phyloP scores from a whole-genome alignment of 75 land plant species.

The Pinus tabuliformis region DNA sequence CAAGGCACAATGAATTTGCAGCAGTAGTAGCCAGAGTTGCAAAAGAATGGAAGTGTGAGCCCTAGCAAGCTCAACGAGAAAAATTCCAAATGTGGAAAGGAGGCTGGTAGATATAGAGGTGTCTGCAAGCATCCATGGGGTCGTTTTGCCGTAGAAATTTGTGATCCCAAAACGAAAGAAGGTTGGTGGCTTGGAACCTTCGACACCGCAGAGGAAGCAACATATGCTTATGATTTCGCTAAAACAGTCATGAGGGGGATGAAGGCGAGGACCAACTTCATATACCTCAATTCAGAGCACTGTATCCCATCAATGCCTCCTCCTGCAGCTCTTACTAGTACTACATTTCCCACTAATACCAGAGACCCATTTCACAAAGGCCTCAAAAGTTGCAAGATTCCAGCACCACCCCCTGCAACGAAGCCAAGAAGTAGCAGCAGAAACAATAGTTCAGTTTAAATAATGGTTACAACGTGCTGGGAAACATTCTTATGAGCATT shows the following conservation, averaged over 20 bases:
- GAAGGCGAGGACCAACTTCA: constrained; percentile 62
- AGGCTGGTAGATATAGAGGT: constrained; percentile 41
- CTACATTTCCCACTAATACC: not conserved
- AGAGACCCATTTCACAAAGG: not conserved
- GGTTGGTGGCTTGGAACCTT: constrained; percentile 67
- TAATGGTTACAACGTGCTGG: not conserved
- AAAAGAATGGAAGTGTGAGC: not conserved
- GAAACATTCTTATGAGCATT: not conserved
- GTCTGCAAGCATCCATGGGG: constrained; percentile 78
- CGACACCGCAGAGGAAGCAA: constrained; percentile 66
- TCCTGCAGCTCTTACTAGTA: not conserved
- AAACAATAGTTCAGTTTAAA: not conserved
- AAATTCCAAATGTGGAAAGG: not conserved
- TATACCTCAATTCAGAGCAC: constrained; percentile 25
- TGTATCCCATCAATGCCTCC: constrained; percentile 2
- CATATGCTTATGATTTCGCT: constrained; percentile 59
- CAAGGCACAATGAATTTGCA: not conserved
- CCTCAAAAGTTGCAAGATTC: not conserved
- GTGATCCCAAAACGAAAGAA: constrained; percentile 61
- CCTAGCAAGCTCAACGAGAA: not conserved
- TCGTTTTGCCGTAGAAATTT: constrained; percentile 65
- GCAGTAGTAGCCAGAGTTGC: not conserved
- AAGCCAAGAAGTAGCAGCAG: not conserved
- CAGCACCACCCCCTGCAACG: not conserved
- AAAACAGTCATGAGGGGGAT: constrained; percentile 57